Conservation (phyloP, 148 eudicot genomes). For the Pharnaceum exiguum region DNA sequence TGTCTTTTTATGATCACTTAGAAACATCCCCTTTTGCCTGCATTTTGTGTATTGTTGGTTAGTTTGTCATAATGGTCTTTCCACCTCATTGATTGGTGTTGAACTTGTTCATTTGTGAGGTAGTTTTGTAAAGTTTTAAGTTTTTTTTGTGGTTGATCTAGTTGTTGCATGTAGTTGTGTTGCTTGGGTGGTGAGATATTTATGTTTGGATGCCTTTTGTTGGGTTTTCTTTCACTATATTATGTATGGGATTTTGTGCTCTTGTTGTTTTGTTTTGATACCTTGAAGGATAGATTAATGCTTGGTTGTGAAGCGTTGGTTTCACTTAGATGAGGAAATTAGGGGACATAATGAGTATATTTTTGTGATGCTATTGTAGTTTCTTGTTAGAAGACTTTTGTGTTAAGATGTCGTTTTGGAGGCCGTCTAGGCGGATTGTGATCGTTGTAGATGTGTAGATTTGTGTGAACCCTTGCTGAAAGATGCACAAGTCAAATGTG, state of each 20-base stretch:
- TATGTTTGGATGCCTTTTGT: not conserved
- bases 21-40: conserved; percentile 5
- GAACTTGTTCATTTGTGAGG: conserved; percentile 12
- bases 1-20: conserved; percentile 27
- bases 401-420: not conserved
- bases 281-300: not conserved
- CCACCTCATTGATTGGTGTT: not conserved
- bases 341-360: not conserved
- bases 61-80: conserved; percentile 9
- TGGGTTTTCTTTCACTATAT: not conserved
- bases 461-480: conserved; percentile 2
- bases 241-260: not conserved
- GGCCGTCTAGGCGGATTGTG: not conserved
- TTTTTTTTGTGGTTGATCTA: not conserved
- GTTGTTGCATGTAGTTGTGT: not conserved
- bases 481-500: not conserved
- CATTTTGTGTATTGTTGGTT: conserved; percentile 25
- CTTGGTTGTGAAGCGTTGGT: conserved; percentile 1
- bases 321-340: not conserved
- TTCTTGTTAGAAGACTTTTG: conserved; percentile 4
- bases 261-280: not conserved
- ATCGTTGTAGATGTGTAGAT: not conserved
- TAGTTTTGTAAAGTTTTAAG: not conserved
- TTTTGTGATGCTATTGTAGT: not conserved
- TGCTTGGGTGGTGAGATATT: not conserved